These are phyloP conservation scores for Xerocomellus intermedius DNA, from an alignment of 768 basidiomycete species.

Conservation along the genomic window DNA sequence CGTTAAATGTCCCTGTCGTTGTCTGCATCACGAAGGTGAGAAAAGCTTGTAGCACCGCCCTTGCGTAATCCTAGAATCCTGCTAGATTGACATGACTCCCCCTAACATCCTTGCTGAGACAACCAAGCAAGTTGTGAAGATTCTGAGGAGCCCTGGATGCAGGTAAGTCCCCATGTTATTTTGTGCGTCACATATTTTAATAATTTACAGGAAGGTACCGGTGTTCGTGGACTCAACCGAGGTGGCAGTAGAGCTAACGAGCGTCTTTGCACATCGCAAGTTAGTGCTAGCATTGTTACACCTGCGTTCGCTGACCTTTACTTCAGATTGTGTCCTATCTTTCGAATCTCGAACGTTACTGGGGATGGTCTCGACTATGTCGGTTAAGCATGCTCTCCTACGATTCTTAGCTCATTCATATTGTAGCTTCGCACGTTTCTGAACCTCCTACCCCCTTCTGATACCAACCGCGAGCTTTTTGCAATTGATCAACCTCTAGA, in stretches of 20 bases:
- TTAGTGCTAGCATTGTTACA: conserved; percentile 29
- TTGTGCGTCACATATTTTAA: neutral
- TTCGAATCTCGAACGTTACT: conserved; percentile 91
- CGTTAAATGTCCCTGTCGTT: conserved; percentile 88
- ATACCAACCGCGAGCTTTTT: conserved; percentile 80
- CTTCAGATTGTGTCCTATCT: conserved; percentile 81
- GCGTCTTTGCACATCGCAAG: conserved; percentile 73
- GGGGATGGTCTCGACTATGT: conserved; percentile 87
- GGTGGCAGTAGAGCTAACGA: conserved; percentile 74
- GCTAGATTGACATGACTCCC: conserved; percentile 93
- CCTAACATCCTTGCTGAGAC: conserved; percentile 89
- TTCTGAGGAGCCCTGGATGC: conserved; percentile 90
- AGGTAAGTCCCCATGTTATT: conserved; percentile 44
- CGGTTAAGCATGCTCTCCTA: conserved; percentile 15
- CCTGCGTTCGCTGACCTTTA: conserved; percentile 3
- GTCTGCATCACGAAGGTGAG: conserved; percentile 91
- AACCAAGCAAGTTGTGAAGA: conserved; percentile 88
- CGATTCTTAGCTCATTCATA: conserved; percentile 10
- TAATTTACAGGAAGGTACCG: conserved; percentile 61
- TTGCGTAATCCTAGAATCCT: conserved; percentile 1
- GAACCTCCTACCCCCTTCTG: conserved; percentile 87
- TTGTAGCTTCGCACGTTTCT: conserved; percentile 80
- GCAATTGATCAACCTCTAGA: conserved; percentile 76
- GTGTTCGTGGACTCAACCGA: conserved; percentile 84
- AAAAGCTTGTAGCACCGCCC: neutral